Percentiles rank a stretch among this genome's conserved stretches.
Evolutionary conservation across 768 basidiomycete species (phyloP).

Genomic region (Amylocystis lapponica): DNA sequence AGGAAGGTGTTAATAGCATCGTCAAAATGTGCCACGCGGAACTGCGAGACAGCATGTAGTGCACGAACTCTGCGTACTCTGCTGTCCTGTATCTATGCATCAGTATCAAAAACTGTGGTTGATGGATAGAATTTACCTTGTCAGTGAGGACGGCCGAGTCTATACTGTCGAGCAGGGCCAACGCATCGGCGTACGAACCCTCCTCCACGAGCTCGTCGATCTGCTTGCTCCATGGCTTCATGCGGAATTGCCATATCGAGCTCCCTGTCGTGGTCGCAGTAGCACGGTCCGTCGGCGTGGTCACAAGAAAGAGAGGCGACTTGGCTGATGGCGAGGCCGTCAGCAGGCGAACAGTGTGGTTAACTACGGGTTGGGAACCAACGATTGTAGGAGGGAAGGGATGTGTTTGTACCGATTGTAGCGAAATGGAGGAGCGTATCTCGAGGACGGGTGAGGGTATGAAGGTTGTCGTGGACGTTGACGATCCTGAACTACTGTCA

Average conservation of each 20-base stretch:
- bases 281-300: constrained; percentile 70
- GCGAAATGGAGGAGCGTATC: constrained; percentile 65
- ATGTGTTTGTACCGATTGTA: constrained; percentile 54
- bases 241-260: constrained; percentile 67
- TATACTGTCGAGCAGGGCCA: constrained; percentile 69
- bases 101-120: constrained; percentile 1
- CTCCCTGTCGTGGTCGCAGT: constrained; percentile 65
- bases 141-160: constrained; percentile 56
- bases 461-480: constrained; percentile 29
- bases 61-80: constrained; percentile 56
- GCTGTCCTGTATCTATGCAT: constrained; percentile 36
- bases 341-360: constrained; percentile 56
- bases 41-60: constrained; percentile 75
- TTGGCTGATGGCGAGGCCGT: constrained; percentile 47
- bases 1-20: constrained; percentile 83
- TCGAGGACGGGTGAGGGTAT: constrained; percentile 58
- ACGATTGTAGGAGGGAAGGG: constrained; percentile 51
- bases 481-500: constrained; percentile 4
- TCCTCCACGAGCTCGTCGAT: constrained; percentile 74
- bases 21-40: constrained; percentile 63
- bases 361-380: constrained; percentile 22
- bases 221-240: constrained; percentile 74
- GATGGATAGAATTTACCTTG: constrained; percentile 38
- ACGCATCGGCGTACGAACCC: constrained; percentile 70
- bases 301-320: constrained; percentile 55